These are phyloP conservation scores for Macrolepiota fuliginosa DNA, from an alignment of 768 basidiomycete genomes.

Conservation along the genomic window DNA sequence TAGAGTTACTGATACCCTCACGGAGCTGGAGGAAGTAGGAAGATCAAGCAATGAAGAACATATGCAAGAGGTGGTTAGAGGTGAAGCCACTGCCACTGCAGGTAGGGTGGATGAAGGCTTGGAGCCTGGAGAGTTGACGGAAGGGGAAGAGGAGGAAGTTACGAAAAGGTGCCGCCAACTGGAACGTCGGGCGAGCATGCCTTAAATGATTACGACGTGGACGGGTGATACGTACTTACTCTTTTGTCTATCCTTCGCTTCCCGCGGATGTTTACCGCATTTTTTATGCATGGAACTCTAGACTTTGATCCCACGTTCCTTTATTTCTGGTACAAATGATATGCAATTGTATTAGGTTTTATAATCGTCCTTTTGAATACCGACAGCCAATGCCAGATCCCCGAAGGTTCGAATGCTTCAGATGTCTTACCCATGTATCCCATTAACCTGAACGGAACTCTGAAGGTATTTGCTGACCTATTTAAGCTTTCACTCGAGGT, in stretches of 20 bases:
- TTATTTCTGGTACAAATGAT: too few relatives aligned
- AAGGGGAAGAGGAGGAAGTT: neutral
- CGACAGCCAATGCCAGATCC: too few relatives aligned
- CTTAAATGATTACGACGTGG: neutral
- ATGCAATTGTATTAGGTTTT: too few relatives aligned
- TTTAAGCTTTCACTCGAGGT: too few relatives aligned
- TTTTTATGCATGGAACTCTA: neutral
- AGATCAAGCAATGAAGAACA: neutral
- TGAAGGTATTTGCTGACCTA: too few relatives aligned
- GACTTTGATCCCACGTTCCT: too few relatives aligned
- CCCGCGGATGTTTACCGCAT: neutral
- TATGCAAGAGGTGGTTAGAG: neutral
- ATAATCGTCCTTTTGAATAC: too few relatives aligned
- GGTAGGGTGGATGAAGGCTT: neutral
- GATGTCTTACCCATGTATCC: too few relatives aligned
- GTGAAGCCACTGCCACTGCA: neutral
- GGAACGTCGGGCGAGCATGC: constrained; percentile 4
- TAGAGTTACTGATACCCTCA: neutral
- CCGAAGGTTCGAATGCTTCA: too few relatives aligned
- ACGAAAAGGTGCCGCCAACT: neutral
- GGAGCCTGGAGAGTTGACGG: constrained; percentile 1
- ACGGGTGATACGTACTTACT: neutral
- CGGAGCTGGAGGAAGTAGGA: neutral
- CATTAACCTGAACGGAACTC: too few relatives aligned
- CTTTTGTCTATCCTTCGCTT: neutral